These are phyloP conservation scores for Musa schizocarpa DNA, from an alignment of 176 grass and related monocot species.

Conservation along the genomic window DNA sequence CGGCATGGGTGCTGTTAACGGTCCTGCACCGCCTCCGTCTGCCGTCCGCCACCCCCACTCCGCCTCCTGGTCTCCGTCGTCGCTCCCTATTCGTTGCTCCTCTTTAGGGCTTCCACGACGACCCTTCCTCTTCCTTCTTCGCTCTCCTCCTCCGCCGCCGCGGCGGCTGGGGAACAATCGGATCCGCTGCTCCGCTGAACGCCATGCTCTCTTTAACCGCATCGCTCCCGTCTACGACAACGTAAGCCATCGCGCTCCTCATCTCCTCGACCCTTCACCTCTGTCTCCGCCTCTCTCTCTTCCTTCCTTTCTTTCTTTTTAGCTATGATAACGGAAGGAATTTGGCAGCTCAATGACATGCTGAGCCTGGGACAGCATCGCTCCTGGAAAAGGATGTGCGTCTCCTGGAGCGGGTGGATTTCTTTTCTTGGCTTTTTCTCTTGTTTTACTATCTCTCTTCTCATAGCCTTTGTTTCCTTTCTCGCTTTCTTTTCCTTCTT, in stretches of 20 bases:
- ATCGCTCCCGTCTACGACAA: constrained; percentile 85
- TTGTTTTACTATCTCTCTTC: too few species aligned
- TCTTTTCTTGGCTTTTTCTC: not conserved
- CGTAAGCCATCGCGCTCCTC: constrained; percentile 21
- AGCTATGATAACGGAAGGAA: constrained; percentile 9
- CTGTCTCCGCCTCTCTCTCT: not conserved
- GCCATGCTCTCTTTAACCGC: constrained; percentile 65
- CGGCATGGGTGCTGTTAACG: too few species aligned
- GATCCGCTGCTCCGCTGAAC: constrained; percentile 29
- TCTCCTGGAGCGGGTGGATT: constrained; percentile 71
- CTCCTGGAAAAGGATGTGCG: constrained; percentile 80
- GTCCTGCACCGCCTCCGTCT: not conserved
- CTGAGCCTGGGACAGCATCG: constrained; percentile 78
- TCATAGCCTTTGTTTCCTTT: not conserved
- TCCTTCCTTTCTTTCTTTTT: not conserved
- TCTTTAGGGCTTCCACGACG: not conserved
- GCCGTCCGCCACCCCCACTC: constrained; percentile 6
- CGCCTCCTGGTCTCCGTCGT: not conserved
- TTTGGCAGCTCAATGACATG: constrained; percentile 64
- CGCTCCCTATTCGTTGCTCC: not conserved
- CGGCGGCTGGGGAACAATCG: constrained; percentile 13
- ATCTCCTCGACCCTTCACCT: not conserved
- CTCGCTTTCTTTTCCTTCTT: not conserved
- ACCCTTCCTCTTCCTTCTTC: not conserved
- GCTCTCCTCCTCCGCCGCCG: not conserved